These are phyloP conservation scores for Penicillium sp. DNA, from an alignment of 2,329 filamentous ascomycete species.

Conservation along the genomic window DNA sequence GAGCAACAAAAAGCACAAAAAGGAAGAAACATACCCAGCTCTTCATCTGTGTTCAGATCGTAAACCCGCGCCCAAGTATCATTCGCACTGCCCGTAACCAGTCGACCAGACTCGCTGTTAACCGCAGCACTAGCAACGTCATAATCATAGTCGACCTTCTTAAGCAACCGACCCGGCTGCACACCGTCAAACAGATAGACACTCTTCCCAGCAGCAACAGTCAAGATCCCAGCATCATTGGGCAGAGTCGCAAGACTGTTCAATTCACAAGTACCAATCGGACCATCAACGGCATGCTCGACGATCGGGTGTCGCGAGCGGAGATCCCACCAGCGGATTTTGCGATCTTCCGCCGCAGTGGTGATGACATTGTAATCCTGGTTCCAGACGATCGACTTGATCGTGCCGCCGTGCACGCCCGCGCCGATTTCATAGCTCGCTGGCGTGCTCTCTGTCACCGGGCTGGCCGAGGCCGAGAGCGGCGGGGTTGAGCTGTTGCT, in stretches of 20 bases:
- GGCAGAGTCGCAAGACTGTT: slow-evolving; percentile 62
- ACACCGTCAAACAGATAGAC: slow-evolving; percentile 86
- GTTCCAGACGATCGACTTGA: slow-evolving; percentile 96
- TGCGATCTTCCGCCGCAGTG: slow-evolving; percentile 86
- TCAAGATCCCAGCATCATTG: slow-evolving; percentile 68
- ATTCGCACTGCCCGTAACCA: slow-evolving; percentile 84
- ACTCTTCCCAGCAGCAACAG: slow-evolving; percentile 88
- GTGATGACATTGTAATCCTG: slow-evolving; percentile 81
- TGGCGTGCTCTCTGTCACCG: slow-evolving; percentile 43
- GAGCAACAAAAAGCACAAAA: neutral
- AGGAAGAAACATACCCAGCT: slow-evolving; percentile 56
- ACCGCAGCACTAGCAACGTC: slow-evolving; percentile 88
- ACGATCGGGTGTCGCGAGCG: slow-evolving; percentile 70
- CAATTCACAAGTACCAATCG: slow-evolving; percentile 89
- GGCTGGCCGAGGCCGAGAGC: slow-evolving; percentile 31
- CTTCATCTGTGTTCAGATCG: slow-evolving; percentile 75
- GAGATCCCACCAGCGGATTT: slow-evolving; percentile 90
- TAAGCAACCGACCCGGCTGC: slow-evolving; percentile 66
- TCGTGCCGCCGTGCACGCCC: slow-evolving; percentile 76
- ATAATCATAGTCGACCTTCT: slow-evolving; percentile 73
- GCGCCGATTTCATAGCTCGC: slow-evolving; percentile 82
- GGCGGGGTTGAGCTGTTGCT: slow-evolving; percentile 41
- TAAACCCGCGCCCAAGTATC: slow-evolving; percentile 98
- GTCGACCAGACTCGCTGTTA: slow-evolving; percentile 73
- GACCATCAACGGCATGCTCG: slow-evolving; percentile 72